Conservation (phyloP, 164 flowering plant species). For the Amborella trichopoda region DNA sequence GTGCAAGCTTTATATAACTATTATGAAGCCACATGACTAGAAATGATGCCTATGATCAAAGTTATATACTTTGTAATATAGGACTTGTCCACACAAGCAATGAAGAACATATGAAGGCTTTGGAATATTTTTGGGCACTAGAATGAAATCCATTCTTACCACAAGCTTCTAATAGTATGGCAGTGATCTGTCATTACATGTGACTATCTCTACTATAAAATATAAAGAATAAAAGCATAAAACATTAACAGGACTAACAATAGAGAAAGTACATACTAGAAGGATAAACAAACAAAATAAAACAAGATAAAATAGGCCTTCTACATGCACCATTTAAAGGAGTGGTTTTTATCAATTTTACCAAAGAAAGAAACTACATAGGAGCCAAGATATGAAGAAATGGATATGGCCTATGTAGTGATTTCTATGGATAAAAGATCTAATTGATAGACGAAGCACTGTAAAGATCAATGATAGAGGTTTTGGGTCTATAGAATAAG, state of each 20-base stretch:
- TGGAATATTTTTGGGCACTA: slow-evolving; percentile 3
- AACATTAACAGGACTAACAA: not conserved
- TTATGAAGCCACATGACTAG: slow-evolving; percentile 3
- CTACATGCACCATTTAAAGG: not conserved
- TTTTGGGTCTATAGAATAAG: not conserved
- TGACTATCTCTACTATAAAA: slow-evolving; percentile 15
- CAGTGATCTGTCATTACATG: slow-evolving; percentile 15
- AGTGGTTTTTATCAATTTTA: not conserved
- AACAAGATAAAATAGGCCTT: slow-evolving; percentile 4
- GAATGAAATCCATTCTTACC: slow-evolving; percentile 6
- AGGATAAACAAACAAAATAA: no score
- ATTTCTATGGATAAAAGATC: not conserved
- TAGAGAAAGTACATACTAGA: no score
- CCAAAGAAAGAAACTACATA: not conserved
- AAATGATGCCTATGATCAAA: slow-evolving; percentile 3
- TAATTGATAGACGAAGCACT: not conserved
- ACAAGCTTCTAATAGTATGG: slow-evolving; percentile 16
- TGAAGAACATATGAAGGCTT: slow-evolving; percentile 3
- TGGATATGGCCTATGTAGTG: not conserved
- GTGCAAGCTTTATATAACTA: not conserved
- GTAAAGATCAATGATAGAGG: not conserved
- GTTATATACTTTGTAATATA: slow-evolving; percentile 5
- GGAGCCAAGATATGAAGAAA: not conserved
- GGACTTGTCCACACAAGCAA: slow-evolving; percentile 8
- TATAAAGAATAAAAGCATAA: slow-evolving; percentile 5